These are phyloP conservation scores for Triticum urartu DNA, from an alignment of 176 grass and related monocot genomes.

Conservation along the genomic window DNA sequence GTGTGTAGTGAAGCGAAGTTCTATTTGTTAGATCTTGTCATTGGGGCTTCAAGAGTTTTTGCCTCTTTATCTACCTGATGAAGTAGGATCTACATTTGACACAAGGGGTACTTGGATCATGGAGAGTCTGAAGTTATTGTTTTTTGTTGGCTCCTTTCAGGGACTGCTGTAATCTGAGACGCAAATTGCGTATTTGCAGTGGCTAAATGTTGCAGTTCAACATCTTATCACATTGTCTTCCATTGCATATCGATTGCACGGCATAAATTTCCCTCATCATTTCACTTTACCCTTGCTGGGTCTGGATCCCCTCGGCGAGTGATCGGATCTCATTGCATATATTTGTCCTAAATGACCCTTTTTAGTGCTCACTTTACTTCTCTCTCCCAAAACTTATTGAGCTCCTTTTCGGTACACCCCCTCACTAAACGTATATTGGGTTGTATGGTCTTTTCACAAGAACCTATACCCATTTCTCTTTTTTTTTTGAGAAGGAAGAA, in stretches of 20 bases:
- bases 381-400: no score
- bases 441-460: no score
- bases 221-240: neutral
- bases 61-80: neutral
- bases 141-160: neutral
- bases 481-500: no score
- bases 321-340: no score
- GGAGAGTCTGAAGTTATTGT: neutral
- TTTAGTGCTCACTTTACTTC: no score
- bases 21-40: neutral
- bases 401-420: no score
- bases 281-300: neutral
- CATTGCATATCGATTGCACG: neutral
- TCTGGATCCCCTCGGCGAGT: no score
- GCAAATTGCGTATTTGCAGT: neutral
- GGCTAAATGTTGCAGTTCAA: neutral
- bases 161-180: neutral
- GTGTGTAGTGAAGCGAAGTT: neutral
- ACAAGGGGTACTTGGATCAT: neutral
- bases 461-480: no score
- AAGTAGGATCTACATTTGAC: neutral
- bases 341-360: no score
- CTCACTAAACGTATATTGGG: no score
- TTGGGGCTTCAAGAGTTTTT: neutral
- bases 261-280: neutral